Base-by-base conservation (phyloP, 495 filamentous ascomycete genomes). In the Terfezia claveryi region DNA sequence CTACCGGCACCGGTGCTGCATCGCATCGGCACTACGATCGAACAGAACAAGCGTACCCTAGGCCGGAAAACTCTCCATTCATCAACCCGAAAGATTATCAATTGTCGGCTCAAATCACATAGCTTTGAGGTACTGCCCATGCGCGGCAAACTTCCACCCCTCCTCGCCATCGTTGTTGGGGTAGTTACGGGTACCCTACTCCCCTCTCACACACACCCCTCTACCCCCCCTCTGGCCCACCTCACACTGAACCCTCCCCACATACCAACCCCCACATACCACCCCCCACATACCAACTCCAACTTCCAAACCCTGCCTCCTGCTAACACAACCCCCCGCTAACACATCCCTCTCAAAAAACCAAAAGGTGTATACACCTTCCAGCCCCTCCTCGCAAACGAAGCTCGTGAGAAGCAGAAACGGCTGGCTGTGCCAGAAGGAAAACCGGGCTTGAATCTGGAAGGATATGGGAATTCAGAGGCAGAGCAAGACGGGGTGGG, bases 391-490 rank as follows among this genome's bases (percentile, higher is more conserved):
- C 59, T 62, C 4, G 55, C 49, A n/a, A 51, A 65, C 8, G 50
- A 46, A 4, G 57, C 36, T 64, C 64, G 38, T 62, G 62, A 37
- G 54, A 57, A 36, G 62, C 59, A n/a, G 56, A 32, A 17, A 49
- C 55, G 27, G 27, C 20, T 20, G 20, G 20, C 20, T 32, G 27
- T 32, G 27, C 27, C 84, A 61, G 66, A 95, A 8, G 71, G 73
- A 3, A 82, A 78, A 56, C 78, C 87, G 12, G 62, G 95, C 58
- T 89, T 80, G 10, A 74, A 95, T 11, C 71, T 94, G 14, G 72
- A 74, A 60, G 75, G 74, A 61, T 70, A 73, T 50, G 60, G 54
- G 36, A 49, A 53, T 14, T 20, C 17, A 36, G 38, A 61, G 50
- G 61, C 58, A 57, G 55, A 53, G 16, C 52, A 53, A 20, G 52